Base-by-base conservation (phyloP, 208 protist species). In the Leishmania amazonensis region DNA sequence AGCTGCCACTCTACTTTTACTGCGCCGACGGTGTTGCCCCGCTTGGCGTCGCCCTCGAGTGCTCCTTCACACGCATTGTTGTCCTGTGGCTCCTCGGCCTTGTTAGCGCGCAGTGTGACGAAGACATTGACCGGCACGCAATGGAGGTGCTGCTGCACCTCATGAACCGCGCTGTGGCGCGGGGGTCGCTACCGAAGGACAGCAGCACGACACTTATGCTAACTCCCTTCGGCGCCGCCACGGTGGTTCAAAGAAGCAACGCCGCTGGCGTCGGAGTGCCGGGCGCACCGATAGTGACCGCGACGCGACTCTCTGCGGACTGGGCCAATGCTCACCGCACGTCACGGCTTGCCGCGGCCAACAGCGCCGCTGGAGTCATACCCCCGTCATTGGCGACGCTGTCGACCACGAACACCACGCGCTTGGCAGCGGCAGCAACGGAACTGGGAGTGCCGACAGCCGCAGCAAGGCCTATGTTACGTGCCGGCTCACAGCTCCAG, bases 1-100 rank as follows among this genome's bases (percentile, higher is more conserved):
- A 96, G 64, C 84, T 96, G 58, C 91, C 90, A n/a, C 84, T 90
- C 8, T 82, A 88, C 42, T 90, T 95, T 58, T 85, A 93, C 40
- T 79, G 78, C 62, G 60, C 65, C 1, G 85, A 88, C 49, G 68
- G 75, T 74, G 76, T 38, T 28, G 38, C 74, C 28, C 73, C 70
- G 49, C 75, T 81, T 40, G 73, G 80, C 42, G 62, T 80, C 45
- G 73, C 60, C 19, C 72, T 94, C 9, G 82, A 88, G 70, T 58
- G 54, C 40, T 88, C 81, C 51, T 94, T 97, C 71, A 83, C 85
- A 11, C 87, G 88, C 38, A 83, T 95, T 21, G 67, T 91, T n/a
- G 54, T 76, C 35, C 75, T 96, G 35, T 97, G 94, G 93, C 71
- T 84, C 17, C 83, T 85, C 76, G 86, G 80, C 19, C 70, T 96